A percentile compares a stretch with the other conserved stretches of the same genome.
Evolutionary conservation across 176 grass and related monocot species (phyloP).

Genomic region (Cenchrus fungigraminus): DNA sequence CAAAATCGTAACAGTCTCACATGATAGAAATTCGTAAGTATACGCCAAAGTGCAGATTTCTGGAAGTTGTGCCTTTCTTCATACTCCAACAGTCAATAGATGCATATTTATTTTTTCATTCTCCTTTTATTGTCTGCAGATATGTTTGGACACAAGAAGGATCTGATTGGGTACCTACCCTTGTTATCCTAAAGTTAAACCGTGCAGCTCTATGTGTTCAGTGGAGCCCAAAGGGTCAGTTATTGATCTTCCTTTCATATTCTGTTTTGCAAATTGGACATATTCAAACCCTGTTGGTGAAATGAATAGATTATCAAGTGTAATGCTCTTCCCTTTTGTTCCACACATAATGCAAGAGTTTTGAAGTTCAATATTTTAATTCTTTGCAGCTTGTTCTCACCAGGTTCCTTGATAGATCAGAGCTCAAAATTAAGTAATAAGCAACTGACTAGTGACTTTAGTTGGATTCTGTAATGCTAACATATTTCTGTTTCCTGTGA

Average conservation of each 20-base stretch:
- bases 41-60: conserved; percentile 2
- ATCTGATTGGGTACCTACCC: conserved; percentile 91
- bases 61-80: conserved; percentile 1
- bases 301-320: conserved; percentile 23
- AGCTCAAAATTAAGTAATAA: background rate
- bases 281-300: background rate
- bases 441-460: background rate
- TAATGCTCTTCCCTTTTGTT: background rate
- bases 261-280: background rate
- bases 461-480: background rate
- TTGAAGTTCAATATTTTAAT: background rate
- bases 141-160: conserved; percentile 99
- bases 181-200: conserved; percentile 98
- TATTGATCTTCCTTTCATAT: background rate
- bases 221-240: conserved; percentile 89
- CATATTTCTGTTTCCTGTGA: conserved; percentile 8
- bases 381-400: background rate
- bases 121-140: conserved; percentile 45
- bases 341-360: background rate
- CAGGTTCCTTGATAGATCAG: conserved; percentile 8
- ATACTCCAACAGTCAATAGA: conserved; percentile 7
- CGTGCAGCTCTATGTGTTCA: conserved; percentile 97
- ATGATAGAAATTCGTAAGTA: conserved; percentile 98
- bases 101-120: background rate
- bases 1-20: conserved; percentile 97